Conservation (phyloP, 1,139 yeast species). For the Scheffersomyces illinoinensis region DNA sequence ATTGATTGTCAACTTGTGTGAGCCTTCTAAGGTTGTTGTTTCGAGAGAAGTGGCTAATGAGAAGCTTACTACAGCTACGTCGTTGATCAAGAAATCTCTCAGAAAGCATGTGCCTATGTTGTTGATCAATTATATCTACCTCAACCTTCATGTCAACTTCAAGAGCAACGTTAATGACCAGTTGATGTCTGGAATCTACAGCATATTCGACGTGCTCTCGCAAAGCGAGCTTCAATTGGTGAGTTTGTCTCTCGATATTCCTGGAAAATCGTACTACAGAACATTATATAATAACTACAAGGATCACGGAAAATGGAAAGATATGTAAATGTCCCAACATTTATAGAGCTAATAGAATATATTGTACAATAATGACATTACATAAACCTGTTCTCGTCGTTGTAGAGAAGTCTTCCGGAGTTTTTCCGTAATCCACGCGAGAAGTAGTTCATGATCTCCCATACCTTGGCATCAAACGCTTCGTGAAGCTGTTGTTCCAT, state of each 20-base stretch:
- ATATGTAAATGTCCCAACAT: constrained; percentile 21
- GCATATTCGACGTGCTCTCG: constrained; percentile 70
- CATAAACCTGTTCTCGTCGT: constrained; percentile 26
- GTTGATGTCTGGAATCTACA: constrained; percentile 57
- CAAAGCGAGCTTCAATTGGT: constrained; percentile 62
- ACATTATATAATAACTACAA: constrained; percentile 71
- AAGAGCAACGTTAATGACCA: constrained; percentile 49
- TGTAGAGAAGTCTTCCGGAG: constrained; percentile 32
- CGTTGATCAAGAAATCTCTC: constrained; percentile 56
- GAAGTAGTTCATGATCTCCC: constrained; percentile 35
- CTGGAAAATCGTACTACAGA: constrained; percentile 70
- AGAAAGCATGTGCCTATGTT: constrained; percentile 65
- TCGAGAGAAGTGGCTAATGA: constrained; percentile 20
- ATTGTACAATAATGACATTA: constrained; percentile 3
- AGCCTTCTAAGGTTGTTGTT: constrained; percentile 45
- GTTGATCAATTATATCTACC: constrained; percentile 54
- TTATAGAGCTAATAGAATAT: background rate
- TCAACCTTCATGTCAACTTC: constrained; percentile 54
- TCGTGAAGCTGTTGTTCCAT: constrained; percentile 15
- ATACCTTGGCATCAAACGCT: constrained; percentile 33
- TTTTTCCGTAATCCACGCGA: constrained; percentile 20
- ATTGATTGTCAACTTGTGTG: constrained; percentile 68
- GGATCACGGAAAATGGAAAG: constrained; percentile 83
- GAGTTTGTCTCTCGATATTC: constrained; percentile 68
- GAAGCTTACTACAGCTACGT: constrained; percentile 55